phyloP scores from a whole-genome alignment of 257 asterid species.

The Striga asiatica region DNA sequence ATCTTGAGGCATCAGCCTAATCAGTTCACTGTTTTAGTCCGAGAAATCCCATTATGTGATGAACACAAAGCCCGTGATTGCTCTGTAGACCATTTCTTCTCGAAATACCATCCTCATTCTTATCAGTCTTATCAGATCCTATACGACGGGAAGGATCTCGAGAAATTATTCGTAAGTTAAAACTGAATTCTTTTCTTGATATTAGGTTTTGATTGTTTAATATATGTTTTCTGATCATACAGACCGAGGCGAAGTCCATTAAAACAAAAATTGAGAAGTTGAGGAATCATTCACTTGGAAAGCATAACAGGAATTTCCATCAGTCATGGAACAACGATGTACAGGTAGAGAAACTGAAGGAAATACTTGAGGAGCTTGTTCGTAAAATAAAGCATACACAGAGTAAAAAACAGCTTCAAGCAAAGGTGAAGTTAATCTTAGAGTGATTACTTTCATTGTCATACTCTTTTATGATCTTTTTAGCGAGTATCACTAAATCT shows the following conservation, averaged over 20 bases:
- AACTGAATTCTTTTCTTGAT: too few relatives aligned
- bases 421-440: conserved; percentile 39
- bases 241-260: conserved; percentile 54
- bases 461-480: too few relatives aligned
- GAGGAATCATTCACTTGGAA: conserved; percentile 26
- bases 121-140: conserved; percentile 69
- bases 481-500: too few relatives aligned
- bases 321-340: conserved; percentile 22
- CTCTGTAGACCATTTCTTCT: conserved; percentile 65
- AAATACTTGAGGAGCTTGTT: conserved; percentile 39
- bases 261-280: conserved; percentile 41
- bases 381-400: conserved; percentile 36
- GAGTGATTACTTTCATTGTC: too few relatives aligned
- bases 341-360: conserved; percentile 45
- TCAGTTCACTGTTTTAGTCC: conserved; percentile 86
- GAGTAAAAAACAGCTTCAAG: conserved; percentile 39
- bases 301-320: conserved; percentile 11
- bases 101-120: conserved; percentile 64
- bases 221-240: conserved; percentile 11
- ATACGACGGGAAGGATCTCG: conserved; percentile 65
- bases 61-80: conserved; percentile 79
- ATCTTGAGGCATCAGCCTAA: conserved; percentile 66
- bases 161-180: conserved; percentile 46
- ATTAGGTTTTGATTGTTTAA: too few relatives aligned
- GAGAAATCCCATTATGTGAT: conserved; percentile 77